Percentiles rank a stretch among this genome's conserved stretches.
Evolutionary conservation across 163 green algal genomes (phyloP).

Genomic region (Chlorella variabilis): DNA sequence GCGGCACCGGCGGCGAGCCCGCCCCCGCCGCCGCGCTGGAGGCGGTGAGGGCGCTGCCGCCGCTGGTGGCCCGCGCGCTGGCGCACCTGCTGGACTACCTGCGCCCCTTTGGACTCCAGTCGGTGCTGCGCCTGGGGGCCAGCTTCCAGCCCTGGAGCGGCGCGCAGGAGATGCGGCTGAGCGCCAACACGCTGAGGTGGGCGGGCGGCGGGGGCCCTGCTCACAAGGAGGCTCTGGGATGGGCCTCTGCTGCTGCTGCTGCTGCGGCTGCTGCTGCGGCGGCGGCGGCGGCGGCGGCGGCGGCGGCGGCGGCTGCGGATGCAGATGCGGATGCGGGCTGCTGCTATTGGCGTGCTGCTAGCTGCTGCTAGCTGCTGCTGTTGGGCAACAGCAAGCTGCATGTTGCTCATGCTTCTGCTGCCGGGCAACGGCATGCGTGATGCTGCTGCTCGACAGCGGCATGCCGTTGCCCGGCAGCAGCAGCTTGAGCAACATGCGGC

Average conservation of each 20-base stretch:
- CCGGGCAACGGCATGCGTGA: no score
- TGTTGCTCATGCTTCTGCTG: no score
- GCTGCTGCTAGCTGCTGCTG: no score
- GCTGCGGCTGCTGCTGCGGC: no score
- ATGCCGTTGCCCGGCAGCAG: no score
- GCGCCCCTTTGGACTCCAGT: conserved; percentile 64
- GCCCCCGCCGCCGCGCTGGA: conserved; percentile 12
- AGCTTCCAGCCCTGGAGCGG: conserved; percentile 63
- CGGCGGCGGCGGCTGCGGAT: neutral
- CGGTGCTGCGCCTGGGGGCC: conserved; percentile 56
- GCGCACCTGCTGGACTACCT: conserved; percentile 69
- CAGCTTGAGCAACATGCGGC: no score
- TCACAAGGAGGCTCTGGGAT: neutral
- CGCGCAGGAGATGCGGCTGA: conserved; percentile 71
- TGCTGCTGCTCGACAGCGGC: no score
- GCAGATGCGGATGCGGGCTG: no score
- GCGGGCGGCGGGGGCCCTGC: neutral
- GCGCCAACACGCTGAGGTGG: conserved; percentile 75
- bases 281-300: no score
- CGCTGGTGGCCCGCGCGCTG: conserved; percentile 64
- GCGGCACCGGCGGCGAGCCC: neutral
- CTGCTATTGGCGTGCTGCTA: no score
- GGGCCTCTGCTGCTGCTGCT: neutral
- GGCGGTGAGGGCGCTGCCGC: conserved; percentile 55
- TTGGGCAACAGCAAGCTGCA: no score